A percentile compares a stretch with the other conserved stretches of the same genome.
Conservation (phyloP, 805 yeast species). For the Wickerhamomyces hampshirensis region DNA sequence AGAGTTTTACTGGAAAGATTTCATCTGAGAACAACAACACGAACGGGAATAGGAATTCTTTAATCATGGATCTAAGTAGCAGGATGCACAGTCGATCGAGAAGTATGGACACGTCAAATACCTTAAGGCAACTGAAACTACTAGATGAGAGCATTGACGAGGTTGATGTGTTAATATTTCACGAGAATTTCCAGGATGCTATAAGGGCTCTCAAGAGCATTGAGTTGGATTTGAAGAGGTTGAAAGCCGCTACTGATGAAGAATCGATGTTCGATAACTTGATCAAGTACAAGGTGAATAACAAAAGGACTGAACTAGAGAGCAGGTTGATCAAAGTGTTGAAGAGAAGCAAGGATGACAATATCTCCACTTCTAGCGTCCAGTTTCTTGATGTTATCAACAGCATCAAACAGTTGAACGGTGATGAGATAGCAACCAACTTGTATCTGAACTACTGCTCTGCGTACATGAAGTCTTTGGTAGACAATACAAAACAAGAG, state of each 20-base stretch:
- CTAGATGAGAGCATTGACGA: slow-evolving; percentile 65
- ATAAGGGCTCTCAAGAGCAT: slow-evolving; percentile 31
- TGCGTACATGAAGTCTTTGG: slow-evolving; percentile 40
- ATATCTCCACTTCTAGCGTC: slow-evolving; percentile 24
- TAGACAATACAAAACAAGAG: slow-evolving; percentile 38
- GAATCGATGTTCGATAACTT: slow-evolving; percentile 28
- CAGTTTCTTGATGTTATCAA: slow-evolving; percentile 29
- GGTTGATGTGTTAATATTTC: slow-evolving; percentile 61
- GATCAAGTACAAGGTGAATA: slow-evolving; percentile 27
- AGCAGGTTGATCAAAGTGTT: slow-evolving; percentile 33
- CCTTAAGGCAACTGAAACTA: slow-evolving; percentile 42
- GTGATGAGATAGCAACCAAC: slow-evolving; percentile 41
- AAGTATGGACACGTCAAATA: slow-evolving; percentile 40
- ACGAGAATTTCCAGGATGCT: slow-evolving; percentile 46
- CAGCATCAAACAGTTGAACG: slow-evolving; percentile 30
- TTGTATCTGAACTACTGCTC: slow-evolving; percentile 45
- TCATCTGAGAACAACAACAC: too few relatives aligned
- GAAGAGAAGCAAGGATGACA: slow-evolving; percentile 21
- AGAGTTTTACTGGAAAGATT: not conserved
- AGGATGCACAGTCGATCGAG: slow-evolving; percentile 58
- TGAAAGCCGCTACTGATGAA: slow-evolving; percentile 13
- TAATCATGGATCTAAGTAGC: slow-evolving; percentile 48
- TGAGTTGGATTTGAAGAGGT: slow-evolving; percentile 25
- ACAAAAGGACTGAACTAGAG: slow-evolving; percentile 28
- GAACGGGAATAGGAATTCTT: slow-evolving; percentile 24